phyloP scores from a whole-genome alignment of 2,329 filamentous ascomycete genomes.

The Gyromitra esculenta region DNA sequence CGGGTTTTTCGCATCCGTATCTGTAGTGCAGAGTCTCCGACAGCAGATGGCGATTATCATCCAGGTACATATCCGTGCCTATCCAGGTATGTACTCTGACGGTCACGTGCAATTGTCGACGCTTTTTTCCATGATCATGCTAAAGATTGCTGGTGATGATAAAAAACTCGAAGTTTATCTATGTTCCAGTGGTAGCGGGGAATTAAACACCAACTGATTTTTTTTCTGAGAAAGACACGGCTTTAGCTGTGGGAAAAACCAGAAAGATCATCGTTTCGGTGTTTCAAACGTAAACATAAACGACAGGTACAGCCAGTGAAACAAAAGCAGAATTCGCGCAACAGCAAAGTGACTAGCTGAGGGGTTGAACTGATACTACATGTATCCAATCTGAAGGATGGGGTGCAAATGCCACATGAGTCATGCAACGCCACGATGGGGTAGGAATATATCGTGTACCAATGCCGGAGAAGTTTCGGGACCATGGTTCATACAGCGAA shows the following conservation, averaged over 20 bases:
- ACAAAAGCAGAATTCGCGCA: slow-evolving; percentile 51
- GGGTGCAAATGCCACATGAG: slow-evolving; percentile 36
- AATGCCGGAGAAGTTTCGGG: slow-evolving; percentile 30
- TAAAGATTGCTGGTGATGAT: background rate
- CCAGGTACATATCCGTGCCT: slow-evolving; percentile 37
- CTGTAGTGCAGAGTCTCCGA: slow-evolving; percentile 27
- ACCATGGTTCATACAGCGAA: slow-evolving; percentile 20
- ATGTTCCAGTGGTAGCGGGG: background rate
- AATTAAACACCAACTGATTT: slow-evolving; percentile 2
- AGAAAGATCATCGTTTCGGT: slow-evolving; percentile 15
- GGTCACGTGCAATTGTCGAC: slow-evolving; percentile 25
- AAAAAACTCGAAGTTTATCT: background rate
- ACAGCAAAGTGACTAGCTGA: slow-evolving; percentile 22
- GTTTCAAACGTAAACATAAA: slow-evolving; percentile 42
- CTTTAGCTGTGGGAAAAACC: slow-evolving; percentile 22
- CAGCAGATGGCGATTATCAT: slow-evolving; percentile 48
- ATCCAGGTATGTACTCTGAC: slow-evolving; percentile 22
- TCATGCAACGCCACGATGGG: slow-evolving; percentile 40
- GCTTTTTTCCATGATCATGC: background rate
- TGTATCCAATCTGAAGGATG: slow-evolving; percentile 14
- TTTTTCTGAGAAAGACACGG: background rate
- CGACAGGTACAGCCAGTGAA: slow-evolving; percentile 33
- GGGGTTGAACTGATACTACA: slow-evolving; percentile 20
- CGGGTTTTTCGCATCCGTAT: slow-evolving; percentile 28
- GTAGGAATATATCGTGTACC: slow-evolving; percentile 33